Conservation (phyloP, 116 monocot species). For the Cymodocea nodosa region DNA sequence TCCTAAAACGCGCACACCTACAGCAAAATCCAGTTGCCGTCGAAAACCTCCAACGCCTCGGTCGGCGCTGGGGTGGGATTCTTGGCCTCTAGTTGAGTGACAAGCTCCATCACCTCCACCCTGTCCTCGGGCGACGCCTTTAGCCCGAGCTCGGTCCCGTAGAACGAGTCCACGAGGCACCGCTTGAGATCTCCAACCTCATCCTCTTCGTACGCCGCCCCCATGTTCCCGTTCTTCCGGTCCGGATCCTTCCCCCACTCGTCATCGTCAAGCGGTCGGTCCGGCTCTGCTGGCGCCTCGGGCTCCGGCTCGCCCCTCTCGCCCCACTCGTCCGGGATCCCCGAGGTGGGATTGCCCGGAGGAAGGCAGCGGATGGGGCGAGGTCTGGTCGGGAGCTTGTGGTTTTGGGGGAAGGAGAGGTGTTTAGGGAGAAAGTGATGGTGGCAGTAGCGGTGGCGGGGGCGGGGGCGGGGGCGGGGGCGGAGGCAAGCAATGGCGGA, state of each 20-base stretch:
- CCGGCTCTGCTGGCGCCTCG: constrained; percentile 14
- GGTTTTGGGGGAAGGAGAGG: not conserved
- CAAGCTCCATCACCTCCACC: constrained; percentile 73
- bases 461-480: not conserved
- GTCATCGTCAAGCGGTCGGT: constrained; percentile 43
- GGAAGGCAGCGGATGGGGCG: not conserved
- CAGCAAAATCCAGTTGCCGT: constrained; percentile 88
- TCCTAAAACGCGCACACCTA: constrained; percentile 25
- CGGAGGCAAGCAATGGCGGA: not conserved
- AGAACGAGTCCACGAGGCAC: constrained; percentile 61
- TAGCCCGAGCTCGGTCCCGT: constrained; percentile 63
- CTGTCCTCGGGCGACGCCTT: constrained; percentile 48
- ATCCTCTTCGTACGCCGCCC: constrained; percentile 13
- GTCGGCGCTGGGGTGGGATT: constrained; percentile 66
- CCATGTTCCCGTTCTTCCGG: constrained; percentile 6
- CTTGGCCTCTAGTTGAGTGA: constrained; percentile 57
- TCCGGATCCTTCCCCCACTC: constrained; percentile 41
- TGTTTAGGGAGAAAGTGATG: not conserved
- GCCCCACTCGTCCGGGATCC: constrained; percentile 52
- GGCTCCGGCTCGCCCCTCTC: constrained; percentile 25
- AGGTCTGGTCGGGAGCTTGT: not conserved
- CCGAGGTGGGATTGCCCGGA: not conserved
- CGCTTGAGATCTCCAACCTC: constrained; percentile 55
- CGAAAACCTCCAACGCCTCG: constrained; percentile 41
- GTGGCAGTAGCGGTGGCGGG: not conserved